Evolutionary conservation across 345 rosid genomes (phyloP), one percentile per base, ranked within the genome.

Genomic region (Ricinus communis): DNA sequence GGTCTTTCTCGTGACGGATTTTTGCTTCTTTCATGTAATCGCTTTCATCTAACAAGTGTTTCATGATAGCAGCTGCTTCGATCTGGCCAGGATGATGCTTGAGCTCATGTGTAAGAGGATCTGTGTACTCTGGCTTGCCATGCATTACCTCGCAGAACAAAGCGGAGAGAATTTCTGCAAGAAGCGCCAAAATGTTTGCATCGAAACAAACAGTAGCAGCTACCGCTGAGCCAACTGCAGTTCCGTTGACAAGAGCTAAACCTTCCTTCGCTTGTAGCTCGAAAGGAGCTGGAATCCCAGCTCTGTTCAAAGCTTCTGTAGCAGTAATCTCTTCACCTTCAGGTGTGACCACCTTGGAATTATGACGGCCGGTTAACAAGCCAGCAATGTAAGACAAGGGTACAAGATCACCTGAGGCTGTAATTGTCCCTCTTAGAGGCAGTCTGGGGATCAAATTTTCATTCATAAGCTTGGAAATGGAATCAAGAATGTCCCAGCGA

Each of bases 21-120:
- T 80, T 56, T 0, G 86, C 86, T 64, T 78, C 84, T 19, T 76
- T 78, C 72, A 82, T 50, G 73, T 73, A 82, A 1, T 76, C 86
- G 52, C 86, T 82, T 27, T 47, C 76, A 30, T 80, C 71, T 11
- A 85, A 58, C 54, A 85, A 53, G 38, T 27, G 51, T 62, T 85
- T 77, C 88, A 85, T 85, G 61, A 85, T 78, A 0, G 88, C 78
- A 18, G 88, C 88, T 15, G 84, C 68, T 74, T 85, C 86, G 15
- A 85, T 85, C 67, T 85, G 88, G 52, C 88, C 86, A 0, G 86
- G 86, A 55, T 85, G 88, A 77, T 82, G 88, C 78, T 85, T 85
- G 30, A 85, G 84, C 33, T 80, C 65, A 61, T 85, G 88, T 43
- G 88, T 85, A 0, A 85, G 70, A 6, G 81, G 81, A 56, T 82